Percentiles rank a stretch among this genome's conserved stretches.
Evolutionary conservation across 1,139 yeast species (phyloP).

Genomic region (Arxiozyma telluris): DNA sequence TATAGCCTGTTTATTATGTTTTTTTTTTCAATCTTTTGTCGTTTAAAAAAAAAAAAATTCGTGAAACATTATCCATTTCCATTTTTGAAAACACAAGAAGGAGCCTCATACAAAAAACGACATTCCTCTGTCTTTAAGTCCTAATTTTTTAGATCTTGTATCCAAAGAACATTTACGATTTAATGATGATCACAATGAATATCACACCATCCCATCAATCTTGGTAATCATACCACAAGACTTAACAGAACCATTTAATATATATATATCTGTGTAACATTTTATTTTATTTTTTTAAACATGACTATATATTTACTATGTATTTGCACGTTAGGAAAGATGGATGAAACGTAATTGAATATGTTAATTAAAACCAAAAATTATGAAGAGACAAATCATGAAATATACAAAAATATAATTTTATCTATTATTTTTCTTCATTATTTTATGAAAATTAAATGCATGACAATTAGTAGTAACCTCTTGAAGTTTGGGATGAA

Average conservation of each 20-base stretch:
- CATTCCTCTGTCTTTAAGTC: no score
- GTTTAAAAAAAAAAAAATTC: no score
- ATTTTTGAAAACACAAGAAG: no score
- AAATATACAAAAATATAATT: neutral
- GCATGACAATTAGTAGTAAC: conserved; percentile 20
- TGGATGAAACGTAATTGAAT: neutral
- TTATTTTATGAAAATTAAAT: neutral
- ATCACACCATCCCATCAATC: neutral
- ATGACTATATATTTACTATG: neutral
- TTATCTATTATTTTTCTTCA: neutral
- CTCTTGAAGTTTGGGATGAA: conserved; percentile 28
- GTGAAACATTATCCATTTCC: no score
- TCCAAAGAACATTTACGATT: no score
- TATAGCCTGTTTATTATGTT: no score
- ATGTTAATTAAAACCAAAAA: neutral
- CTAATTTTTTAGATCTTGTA: no score
- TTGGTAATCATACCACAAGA: neutral
- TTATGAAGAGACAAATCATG: neutral
- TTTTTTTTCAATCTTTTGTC: no score
- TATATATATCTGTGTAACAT: neutral
- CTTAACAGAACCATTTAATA: neutral
- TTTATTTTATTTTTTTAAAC: no score
- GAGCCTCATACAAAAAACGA: no score
- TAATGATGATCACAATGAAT: no score
- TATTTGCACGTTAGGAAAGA: neutral